These are phyloP conservation scores for Plasmopara viticola DNA, from an alignment of 352 stramenopile species.

Conservation along the genomic window DNA sequence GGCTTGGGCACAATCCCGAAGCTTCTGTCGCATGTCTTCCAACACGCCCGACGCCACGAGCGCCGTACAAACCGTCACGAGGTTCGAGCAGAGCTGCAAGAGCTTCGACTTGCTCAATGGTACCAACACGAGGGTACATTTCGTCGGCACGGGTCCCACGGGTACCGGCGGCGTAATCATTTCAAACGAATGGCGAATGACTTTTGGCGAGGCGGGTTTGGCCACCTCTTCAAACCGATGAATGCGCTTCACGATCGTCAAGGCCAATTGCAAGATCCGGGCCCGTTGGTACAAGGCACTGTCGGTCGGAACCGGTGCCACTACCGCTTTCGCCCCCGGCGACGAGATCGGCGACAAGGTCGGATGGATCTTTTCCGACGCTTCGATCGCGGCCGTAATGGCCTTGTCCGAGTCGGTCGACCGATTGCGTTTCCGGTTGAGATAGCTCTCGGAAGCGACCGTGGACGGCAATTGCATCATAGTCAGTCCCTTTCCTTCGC, in stretches of 20 bases:
- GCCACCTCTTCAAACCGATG: slow-evolving; percentile 51
- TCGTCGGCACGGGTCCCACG: slow-evolving; percentile 12
- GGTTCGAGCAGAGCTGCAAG: slow-evolving; percentile 47
- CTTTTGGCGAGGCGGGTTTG: slow-evolving; percentile 20
- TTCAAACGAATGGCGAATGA: slow-evolving; percentile 57
- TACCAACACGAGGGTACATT: slow-evolving; percentile 42
- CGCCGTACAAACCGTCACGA: slow-evolving; percentile 41
- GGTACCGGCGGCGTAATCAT: slow-evolving; percentile 42
- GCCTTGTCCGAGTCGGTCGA: slow-evolving; percentile 63
- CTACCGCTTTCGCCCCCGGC: slow-evolving; percentile 16
- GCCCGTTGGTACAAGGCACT: slow-evolving; percentile 49
- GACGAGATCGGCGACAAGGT: slow-evolving; percentile 23
- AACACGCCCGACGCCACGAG: slow-evolving; percentile 33
- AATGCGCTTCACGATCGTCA: slow-evolving; percentile 53
- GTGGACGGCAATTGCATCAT: slow-evolving; percentile 29
- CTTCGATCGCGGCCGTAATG: slow-evolving; percentile 42
- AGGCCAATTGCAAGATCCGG: slow-evolving; percentile 50
- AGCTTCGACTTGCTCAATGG: slow-evolving; percentile 55
- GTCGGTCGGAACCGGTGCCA: slow-evolving; percentile 27
- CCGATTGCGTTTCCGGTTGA: slow-evolving; percentile 67
- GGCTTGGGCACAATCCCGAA: slow-evolving; percentile 39
- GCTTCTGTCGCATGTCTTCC: slow-evolving; percentile 39
- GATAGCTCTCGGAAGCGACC: slow-evolving; percentile 29
- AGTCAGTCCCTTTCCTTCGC: slow-evolving; percentile 30
- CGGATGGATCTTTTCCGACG: slow-evolving; percentile 46